Evolutionary conservation across 768 basidiomycete species (phyloP), one percentile per base, ranked within the genome.

Genomic region (Auriscalpium vulgare): DNA sequence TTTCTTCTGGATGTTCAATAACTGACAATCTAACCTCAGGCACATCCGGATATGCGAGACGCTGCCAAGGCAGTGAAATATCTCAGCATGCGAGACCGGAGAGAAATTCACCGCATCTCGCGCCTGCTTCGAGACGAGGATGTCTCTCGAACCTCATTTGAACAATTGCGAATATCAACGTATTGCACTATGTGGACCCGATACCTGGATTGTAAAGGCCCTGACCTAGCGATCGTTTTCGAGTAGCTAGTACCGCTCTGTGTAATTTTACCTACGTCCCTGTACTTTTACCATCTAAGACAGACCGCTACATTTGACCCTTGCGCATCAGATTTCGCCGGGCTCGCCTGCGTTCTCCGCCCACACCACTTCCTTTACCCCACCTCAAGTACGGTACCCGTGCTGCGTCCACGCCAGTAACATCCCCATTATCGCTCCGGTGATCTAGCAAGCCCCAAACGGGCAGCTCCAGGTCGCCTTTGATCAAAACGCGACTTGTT

Each of bases 401-500:
- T 8, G 76, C 80, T 64, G 74, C 81, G 13, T 78, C 77, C 14
- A 74, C 67, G 1, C 78, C 78, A 6, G 81, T 80, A 6, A 84
- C 72, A 0, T 78, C 81, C 2, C 78, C 75, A 21, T 67, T 68
- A 2, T 69, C 70, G 4, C 61, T 65, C 56, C 71, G 66, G 67
- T 83, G 87, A 67, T 95, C 92, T 50, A 97, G 72, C 85, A 92
- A 82, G 0, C 87, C 92, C 83, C 87, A 88, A 0, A 93, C 73
- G 0, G 94, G 94, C 0, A 97, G 70, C 68, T 95, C 92, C 63
- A 94, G 74, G 66, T 93, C 91, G 8, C 94, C 94, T 68, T 89
- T 93, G 47, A 95, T 83, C 3, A 95, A 64, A 17, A 82, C 72
- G 4, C 80, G 71, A 21, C 65, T 58, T 7, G 66, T 62, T 0